Evolutionary conservation across 495 filamentous ascomycete genomes (phyloP), one percentile per base, ranked within the genome.

Genomic region (Platismatia glauca): DNA sequence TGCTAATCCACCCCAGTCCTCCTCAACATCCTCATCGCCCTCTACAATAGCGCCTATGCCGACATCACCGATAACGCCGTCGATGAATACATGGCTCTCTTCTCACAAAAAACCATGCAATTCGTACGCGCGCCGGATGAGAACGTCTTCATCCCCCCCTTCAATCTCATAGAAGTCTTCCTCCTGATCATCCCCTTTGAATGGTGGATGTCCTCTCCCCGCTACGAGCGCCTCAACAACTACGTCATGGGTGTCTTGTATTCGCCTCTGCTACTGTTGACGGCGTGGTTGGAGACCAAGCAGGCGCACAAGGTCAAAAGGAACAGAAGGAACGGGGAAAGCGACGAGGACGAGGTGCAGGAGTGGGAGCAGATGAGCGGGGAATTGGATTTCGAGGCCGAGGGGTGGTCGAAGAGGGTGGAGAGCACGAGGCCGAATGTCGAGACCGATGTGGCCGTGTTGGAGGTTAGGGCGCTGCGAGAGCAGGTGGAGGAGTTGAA

Each of bases 121-220:
- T 98, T 96, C 68, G 89, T 97, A 12, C 90, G 95, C 39, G 95
- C 94, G 0, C 94, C 94, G 0, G 94, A 97, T 68, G 95, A 97
- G 73, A 97, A 98, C 67, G 94, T 98, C 53, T 98, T 93, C 74
- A 95, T 98, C 61, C 85, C 94, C 7, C 90, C 94, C 0, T 90
- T 97, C 75, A 98, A 98, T 71, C 81, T 98, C 13, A 82, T 98
- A 57, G 94, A 97, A 70, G 85, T 97, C 20, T 80, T 96, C 67
- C 77, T 81, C 53, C 75, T 97, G 4, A 79, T 90, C 57, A 67
- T 91, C 3, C 91, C 91, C 38, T 86, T 97, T 60, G 94, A 97
- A 76, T 98, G 95, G 95, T 97, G 94, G 95, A 80, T 97, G 71
- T 70, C 82, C 22, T 80, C 81, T 39, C 60, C 71, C 7, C 68